Evolutionary conservation across 805 yeast genomes (phyloP), one percentile per base, ranked within the genome.

Genomic region (Debaryomyces castellii): DNA sequence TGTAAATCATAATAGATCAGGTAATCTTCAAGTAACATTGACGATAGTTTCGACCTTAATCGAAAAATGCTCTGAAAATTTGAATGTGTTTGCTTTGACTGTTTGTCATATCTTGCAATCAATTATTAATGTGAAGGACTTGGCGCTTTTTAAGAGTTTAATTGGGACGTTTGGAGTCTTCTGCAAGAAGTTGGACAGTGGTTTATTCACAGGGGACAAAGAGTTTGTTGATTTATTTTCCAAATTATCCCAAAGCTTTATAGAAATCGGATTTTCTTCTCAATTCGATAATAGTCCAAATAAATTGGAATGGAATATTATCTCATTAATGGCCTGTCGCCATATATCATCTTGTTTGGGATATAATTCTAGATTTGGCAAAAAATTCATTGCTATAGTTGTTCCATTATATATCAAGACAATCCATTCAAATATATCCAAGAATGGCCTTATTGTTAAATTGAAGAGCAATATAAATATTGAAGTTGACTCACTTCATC

Each of bases 11-110:
- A 80, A 76, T 46, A 66, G 88, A 34, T 67, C 84, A 11, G 97
- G 97, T 2, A 91, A 92, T 58, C 76, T 89, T 18, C 83, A 82
- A 50, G 98, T 92, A 12, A 86, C 97, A 0, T 69, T 89, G 49
- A 83, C 76, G 41, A 84, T 92, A 16, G 63, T 89, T 45, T 63
- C 77, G 41, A 85, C 85, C 32, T 75, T 94, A 53, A 83, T 90
- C 30, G 82, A 75, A 39, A 80, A 81, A 59, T 90, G 97, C 62
- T 73, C 81, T 33, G 96, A 88, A 48, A 92, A 94, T 62, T 71
- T 94, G 60, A 89, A 87, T 51, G 85, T 89, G 25, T 84, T 89
- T 68, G 91, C 96, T 1, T 74, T 71, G 20, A 80, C 83, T 54
- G 82, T 87, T 14, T 74, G 88, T 40, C 68, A 73, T 17, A 83